Evolutionary conservation across 768 basidiomycete genomes (phyloP).

Genomic region (Amanita pseudoporphyria): DNA sequence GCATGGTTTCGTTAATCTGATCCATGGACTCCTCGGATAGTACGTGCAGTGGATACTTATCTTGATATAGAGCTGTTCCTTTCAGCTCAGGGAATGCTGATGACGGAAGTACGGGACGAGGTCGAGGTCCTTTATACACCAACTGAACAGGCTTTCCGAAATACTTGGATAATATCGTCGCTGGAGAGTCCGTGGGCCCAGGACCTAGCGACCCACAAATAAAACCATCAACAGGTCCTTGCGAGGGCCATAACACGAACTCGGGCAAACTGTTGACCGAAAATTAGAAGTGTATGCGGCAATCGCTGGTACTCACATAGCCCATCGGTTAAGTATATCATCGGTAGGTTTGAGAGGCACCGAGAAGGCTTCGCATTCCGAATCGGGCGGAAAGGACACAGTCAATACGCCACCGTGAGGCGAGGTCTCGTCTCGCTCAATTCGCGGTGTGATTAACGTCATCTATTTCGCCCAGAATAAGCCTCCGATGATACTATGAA

Average conservation of each 20-base stretch:
- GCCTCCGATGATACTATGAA: not conserved
- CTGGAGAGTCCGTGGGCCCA: slow-evolving; percentile 27
- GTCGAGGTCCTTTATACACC: slow-evolving; percentile 53
- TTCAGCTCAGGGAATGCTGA: slow-evolving; percentile 45
- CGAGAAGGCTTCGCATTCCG: slow-evolving; percentile 46
- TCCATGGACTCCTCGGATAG: slow-evolving; percentile 57
- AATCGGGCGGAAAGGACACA: slow-evolving; percentile 51
- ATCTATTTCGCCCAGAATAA: slow-evolving; percentile 30
- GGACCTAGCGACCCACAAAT: slow-evolving; percentile 37
- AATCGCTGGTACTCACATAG: slow-evolving; percentile 32
- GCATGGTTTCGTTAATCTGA: slow-evolving; percentile 39
- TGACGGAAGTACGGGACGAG: slow-evolving; percentile 43
- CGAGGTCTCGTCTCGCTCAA: slow-evolving; percentile 35
- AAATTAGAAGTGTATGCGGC: not conserved
- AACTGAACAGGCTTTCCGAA: slow-evolving; percentile 53
- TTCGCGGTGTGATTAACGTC: slow-evolving; percentile 52
- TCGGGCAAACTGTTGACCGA: slow-evolving; percentile 36
- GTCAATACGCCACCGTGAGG: slow-evolving; percentile 39
- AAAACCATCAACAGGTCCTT: slow-evolving; percentile 50
- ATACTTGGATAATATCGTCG: slow-evolving; percentile 49
- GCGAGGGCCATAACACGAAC: slow-evolving; percentile 37
- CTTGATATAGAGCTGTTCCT: slow-evolving; percentile 52
- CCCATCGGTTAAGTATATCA: slow-evolving; percentile 42
- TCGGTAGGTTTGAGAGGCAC: slow-evolving; percentile 48
- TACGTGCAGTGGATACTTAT: slow-evolving; percentile 61